These are phyloP conservation scores for Cubamyces sp. DNA, from an alignment of 768 basidiomycete species.

Conservation along the genomic window DNA sequence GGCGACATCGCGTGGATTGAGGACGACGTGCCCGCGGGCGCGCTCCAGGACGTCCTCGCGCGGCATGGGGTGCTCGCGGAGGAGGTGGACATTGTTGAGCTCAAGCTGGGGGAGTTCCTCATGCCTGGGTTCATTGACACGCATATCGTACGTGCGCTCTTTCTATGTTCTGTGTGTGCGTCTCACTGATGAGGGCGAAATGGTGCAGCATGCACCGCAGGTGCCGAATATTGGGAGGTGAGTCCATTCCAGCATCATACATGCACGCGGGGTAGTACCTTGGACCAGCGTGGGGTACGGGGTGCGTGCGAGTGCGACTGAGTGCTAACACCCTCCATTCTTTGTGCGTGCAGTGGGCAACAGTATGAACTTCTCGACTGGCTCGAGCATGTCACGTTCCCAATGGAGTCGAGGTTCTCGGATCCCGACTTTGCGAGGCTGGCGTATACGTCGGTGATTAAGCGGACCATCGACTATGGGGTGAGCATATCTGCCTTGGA, in stretches of 20 bases:
- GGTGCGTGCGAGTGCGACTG: not conserved
- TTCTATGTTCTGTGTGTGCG: not conserved
- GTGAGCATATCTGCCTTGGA: conserved; percentile 48
- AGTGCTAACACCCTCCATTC: not conserved
- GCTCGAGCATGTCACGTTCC: conserved; percentile 86
- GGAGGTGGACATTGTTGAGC: conserved; percentile 41
- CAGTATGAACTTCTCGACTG: conserved; percentile 89
- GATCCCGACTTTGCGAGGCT: conserved; percentile 70
- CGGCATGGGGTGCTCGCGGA: conserved; percentile 50
- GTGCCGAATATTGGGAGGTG: conserved; percentile 72
- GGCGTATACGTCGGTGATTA: conserved; percentile 74
- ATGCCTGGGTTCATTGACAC: conserved; percentile 93
- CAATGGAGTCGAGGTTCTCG: conserved; percentile 77
- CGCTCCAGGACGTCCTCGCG: conserved; percentile 53
- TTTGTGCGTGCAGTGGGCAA: conserved; percentile 59
- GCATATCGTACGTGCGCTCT: conserved; percentile 67
- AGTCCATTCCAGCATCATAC: conserved; percentile 16
- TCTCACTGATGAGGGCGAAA: not conserved
- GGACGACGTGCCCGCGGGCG: conserved; percentile 52
- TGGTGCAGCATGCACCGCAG: conserved; percentile 74
- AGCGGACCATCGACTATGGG: conserved; percentile 70
- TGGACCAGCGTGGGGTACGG: not conserved
- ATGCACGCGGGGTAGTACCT: not conserved
- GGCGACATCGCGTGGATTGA: conserved; percentile 77
- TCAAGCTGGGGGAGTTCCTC: conserved; percentile 59